These are phyloP conservation scores for Calcarisporium arbuscula DNA, from an alignment of 2,329 filamentous ascomycete genomes.

Conservation along the genomic window DNA sequence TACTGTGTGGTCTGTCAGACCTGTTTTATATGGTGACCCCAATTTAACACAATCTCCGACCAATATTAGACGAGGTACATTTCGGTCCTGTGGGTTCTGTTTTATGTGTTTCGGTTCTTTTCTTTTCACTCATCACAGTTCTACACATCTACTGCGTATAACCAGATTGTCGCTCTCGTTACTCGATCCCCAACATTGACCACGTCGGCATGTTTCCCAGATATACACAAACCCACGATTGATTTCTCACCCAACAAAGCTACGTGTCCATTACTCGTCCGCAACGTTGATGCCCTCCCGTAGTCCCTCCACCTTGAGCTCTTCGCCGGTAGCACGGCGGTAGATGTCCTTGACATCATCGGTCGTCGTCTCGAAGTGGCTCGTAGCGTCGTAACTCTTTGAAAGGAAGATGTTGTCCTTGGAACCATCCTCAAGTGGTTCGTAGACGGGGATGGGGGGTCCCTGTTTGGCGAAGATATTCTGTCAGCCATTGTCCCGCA, in stretches of 20 bases:
- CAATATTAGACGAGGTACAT: too few relatives aligned
- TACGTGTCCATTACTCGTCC: constrained; percentile 58
- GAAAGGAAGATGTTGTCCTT: constrained; percentile 95
- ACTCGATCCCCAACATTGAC: too few relatives aligned
- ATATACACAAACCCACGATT: not conserved
- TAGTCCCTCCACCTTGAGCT: constrained; percentile 81
- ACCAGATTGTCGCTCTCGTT: too few relatives aligned
- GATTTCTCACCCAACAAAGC: constrained; percentile 3
- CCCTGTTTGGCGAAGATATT: constrained; percentile 37
- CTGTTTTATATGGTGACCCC: too few relatives aligned
- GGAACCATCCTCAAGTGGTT: constrained; percentile 74
- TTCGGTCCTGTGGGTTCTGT: too few relatives aligned
- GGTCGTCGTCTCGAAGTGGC: constrained; percentile 87
- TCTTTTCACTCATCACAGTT: too few relatives aligned
- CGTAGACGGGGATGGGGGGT: constrained; percentile 86
- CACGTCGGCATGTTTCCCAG: too few relatives aligned
- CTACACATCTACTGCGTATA: too few relatives aligned
- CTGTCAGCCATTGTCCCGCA: constrained; percentile 3
- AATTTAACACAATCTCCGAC: too few relatives aligned
- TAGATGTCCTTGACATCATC: constrained; percentile 97
- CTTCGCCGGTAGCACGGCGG: constrained; percentile 72
- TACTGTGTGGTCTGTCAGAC: too few relatives aligned
- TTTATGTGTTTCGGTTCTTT: too few relatives aligned
- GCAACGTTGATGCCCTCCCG: constrained; percentile 72
- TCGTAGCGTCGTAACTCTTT: constrained; percentile 96